phyloP scores from a whole-genome alignment of 495 filamentous ascomycete genomes.

The Usnea hakonensis region DNA sequence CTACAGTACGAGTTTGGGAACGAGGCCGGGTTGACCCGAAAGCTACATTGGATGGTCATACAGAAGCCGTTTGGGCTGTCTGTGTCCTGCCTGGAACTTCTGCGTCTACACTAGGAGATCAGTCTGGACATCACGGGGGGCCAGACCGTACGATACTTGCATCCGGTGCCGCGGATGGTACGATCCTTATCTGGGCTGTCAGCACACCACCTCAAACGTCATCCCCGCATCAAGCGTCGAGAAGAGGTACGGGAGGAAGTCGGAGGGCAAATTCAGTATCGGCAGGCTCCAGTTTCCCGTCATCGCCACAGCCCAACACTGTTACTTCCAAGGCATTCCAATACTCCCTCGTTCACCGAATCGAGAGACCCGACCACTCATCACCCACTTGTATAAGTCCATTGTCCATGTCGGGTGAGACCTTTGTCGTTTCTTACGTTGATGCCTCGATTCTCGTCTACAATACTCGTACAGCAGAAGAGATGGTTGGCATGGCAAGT shows the following conservation, averaged over 20 bases:
- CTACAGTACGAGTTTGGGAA: conserved; percentile 91
- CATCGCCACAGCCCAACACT: conserved; percentile 78
- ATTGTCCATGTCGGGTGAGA: conserved; percentile 74
- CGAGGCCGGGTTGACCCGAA: conserved; percentile 88
- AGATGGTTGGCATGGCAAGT: conserved; percentile 85
- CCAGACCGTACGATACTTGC: conserved; percentile 82
- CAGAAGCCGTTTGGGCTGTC: conserved; percentile 90
- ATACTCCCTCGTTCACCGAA: conserved; percentile 72
- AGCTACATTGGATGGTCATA: conserved; percentile 88
- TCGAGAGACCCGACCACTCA: conserved; percentile 60
- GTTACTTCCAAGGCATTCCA: conserved; percentile 61
- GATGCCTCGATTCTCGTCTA: conserved; percentile 87
- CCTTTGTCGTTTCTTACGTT: conserved; percentile 85
- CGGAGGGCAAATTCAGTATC: conserved; percentile 84
- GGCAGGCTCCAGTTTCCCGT: conserved; percentile 81
- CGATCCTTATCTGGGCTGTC: conserved; percentile 87
- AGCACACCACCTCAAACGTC: conserved; percentile 81
- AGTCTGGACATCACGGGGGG: conserved; percentile 59
- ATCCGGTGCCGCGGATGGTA: conserved; percentile 85
- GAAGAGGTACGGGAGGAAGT: conserved; percentile 63
- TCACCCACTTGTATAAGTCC: conserved; percentile 90
- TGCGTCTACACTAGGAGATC: conserved; percentile 65
- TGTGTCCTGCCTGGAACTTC: conserved; percentile 85
- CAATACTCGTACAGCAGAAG: conserved; percentile 84
- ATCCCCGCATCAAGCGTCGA: conserved; percentile 65